Evolutionary conservation across 2,329 filamentous ascomycete species (phyloP), one percentile per base, ranked within the genome.

Genomic region (Clarireedia hainanense): DNA sequence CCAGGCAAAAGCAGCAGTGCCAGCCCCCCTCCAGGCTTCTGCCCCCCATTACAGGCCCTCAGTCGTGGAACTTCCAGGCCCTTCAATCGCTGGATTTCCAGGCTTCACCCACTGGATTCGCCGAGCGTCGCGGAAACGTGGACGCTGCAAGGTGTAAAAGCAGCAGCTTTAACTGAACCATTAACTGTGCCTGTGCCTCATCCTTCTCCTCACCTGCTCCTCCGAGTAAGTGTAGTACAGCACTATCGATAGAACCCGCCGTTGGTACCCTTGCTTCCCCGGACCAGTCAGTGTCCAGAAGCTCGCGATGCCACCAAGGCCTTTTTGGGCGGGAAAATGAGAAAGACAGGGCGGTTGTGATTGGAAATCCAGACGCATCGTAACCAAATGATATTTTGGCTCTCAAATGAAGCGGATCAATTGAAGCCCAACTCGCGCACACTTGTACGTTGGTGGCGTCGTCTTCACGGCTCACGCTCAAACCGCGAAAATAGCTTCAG

Each of bases 231-330:
- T 30, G 27, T 30, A 9, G n/a, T 23, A 45, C 42, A 45, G 17
- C 17, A 23, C 10, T 54, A 43, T 54, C 36, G 24, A 49, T 23
- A 40, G n/a, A 42, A 7, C 23, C 24, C 20, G 34, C 36, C 39
- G n/a, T 49, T 43, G 34, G n/a, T 36, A 50, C 40, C 51, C 46
- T 30, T 49, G 52, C n/a, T 54, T 50, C 52, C 52, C 52, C 46
- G 52, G 36, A 54, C 52, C 52, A 54, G 24, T 54, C 45, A 49
- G 42, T 34, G 36, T 17, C 24, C 17, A 46, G 40, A 50, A 10
- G 9, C 23, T 9, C 1, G 36, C 9, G 39, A 30, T 30, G 10
- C 27, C 27, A 30, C 27, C 27, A 10, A 7, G 27, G 27, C 6
- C 27, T 30, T 30, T 30, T 40, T 56, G 51, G 43, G 42, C 6